Evolutionary conservation across 257 asterid genomes (phyloP), one percentile per base, ranked within the genome.

Genomic region (Fraxinus americana): DNA sequence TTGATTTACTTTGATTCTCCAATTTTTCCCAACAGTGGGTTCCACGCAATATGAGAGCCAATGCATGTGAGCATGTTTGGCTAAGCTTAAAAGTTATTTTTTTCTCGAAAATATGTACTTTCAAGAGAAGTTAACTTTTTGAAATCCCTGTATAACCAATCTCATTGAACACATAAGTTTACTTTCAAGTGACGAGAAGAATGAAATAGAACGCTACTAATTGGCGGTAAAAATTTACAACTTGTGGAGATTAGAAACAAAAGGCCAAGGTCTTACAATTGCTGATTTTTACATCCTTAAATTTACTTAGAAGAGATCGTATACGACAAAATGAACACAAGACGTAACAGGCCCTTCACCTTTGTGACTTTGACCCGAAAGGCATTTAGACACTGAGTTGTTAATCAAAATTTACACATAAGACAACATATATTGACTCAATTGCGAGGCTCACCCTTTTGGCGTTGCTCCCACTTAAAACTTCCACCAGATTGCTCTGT

Each of bases 291-390:
- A 61, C 82, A 83, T 75, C 65, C 76, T 82, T 82, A 50, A 83
- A 76, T 80, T 87, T 88, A 83, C 77, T 86, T 34, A 69, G 86
- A 73, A 75, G 83, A 83, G 85, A 81, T 84, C 83, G 84, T 88
- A 85, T 89, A 88, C 78, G 81, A 76, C 59, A 72, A 87, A 80
- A 91, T 67, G 78, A 84, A 75, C 86, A 83, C 86, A 84, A 68
- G 71, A 76, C 82, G 80, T 78, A 82, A 80, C 45, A 72, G 91
- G 97, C 96, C 98, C 59, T 96, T 91, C 98, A 87, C 92, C 96
- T 85, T 72, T 81, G 92, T 87, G 92, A 93, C 97, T 91, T 91
- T 89, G 97, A 91, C 98, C 96, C 81, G 85, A 84, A 79, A 78
- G 90, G 91, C 17, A 84, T 81, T 74, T 71, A 19, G 83, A 88